Base-by-base conservation (phyloP, 192 early-diverging fungal genomes). In the Coemansia sp. region DNA sequence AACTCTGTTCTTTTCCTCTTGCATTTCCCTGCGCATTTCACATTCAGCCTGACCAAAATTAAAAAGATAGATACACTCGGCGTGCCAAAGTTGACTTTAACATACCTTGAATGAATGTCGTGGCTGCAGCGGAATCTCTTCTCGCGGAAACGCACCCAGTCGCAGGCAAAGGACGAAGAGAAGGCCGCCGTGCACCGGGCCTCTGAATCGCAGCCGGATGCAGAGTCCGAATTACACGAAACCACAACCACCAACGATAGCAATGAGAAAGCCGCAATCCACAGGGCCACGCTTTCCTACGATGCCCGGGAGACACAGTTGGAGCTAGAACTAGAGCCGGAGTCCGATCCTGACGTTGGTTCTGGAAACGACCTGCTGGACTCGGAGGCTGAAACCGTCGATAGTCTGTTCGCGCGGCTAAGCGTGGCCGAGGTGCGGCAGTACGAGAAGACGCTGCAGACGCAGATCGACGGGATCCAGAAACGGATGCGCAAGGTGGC, bases 381-480 rank as follows among this genome's bases (percentile, higher is more conserved):
- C n/a, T 43, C 45, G 44, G 60, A 68, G n/a, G 47, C 61, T 15
- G 66, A 63, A 12, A 56, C 61, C 37, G 61, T 69, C 0, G 64
- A 72, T 23, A 70, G 9, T 9, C 56, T 81, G 45, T 76, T 81
- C 43, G 56, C 64, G 5, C 49, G 68, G 21, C 56, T 73, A 56
- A 81, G 79, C 52, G 54, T 81, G 7, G 53, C 47, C 0, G 79
- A 81, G 43, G 52, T 81, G 74, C 74, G 79, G 19, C 64, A 52
- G 38, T 71, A 76, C 58, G 68, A 70, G 54, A 60, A 68, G 62
- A 39, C 59, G 16, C 57, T 81, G 56, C 74, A 81, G 58, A 11
- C 43, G 32, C 74, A 68, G 15, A 63, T 73, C 5, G 74, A 68
- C 60, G 40, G 37, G 18, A 72, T 67, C 61, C 79, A 61, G 19